These are phyloP conservation scores for Pseudogymnoascus sp. DNA, from an alignment of 2,329 filamentous ascomycete genomes.

Conservation along the genomic window DNA sequence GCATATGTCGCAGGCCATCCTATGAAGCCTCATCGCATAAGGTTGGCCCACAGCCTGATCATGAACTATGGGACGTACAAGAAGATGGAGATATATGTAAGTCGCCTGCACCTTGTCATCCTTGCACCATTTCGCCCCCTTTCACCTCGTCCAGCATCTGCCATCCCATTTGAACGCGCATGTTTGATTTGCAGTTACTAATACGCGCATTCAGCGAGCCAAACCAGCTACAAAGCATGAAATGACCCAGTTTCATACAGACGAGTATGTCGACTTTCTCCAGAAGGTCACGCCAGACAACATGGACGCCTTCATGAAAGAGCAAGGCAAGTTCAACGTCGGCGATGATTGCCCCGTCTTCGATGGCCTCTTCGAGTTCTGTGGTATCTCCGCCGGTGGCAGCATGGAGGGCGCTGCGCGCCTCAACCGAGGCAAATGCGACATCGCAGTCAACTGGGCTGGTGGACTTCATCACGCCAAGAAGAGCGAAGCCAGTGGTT, in stretches of 20 bases:
- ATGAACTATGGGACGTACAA: conserved; percentile 94
- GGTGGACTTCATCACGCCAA: conserved; percentile 96
- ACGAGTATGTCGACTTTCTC: conserved; percentile 93
- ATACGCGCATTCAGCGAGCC: conserved; percentile 49
- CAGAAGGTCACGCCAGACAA: conserved; percentile 96
- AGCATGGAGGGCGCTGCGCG: conserved; percentile 90
- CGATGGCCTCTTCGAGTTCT: conserved; percentile 95
- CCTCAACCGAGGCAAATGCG: conserved; percentile 82
- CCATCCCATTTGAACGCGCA: background rate
- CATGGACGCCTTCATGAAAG: conserved; percentile 87
- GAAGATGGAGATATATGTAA: conserved; percentile 91
- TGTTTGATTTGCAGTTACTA: background rate
- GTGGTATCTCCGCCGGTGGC: conserved; percentile 86
- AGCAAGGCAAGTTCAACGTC: conserved; percentile 90
- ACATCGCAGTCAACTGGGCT: conserved; percentile 98
- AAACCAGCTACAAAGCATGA: conserved; percentile 85
- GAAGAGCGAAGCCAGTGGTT: conserved; percentile 91
- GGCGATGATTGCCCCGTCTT: conserved; percentile 97
- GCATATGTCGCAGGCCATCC: conserved; percentile 94
- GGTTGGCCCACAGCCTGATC: conserved; percentile 89
- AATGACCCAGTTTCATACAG: conserved; percentile 88
- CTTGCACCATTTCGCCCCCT: background rate
- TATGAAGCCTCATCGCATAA: conserved; percentile 97
- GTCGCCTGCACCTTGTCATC: conserved; percentile 31
- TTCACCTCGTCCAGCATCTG: conserved; percentile 10